These are phyloP conservation scores for Podila epicladia DNA, from an alignment of 192 early-diverging fungal species.

Conservation along the genomic window DNA sequence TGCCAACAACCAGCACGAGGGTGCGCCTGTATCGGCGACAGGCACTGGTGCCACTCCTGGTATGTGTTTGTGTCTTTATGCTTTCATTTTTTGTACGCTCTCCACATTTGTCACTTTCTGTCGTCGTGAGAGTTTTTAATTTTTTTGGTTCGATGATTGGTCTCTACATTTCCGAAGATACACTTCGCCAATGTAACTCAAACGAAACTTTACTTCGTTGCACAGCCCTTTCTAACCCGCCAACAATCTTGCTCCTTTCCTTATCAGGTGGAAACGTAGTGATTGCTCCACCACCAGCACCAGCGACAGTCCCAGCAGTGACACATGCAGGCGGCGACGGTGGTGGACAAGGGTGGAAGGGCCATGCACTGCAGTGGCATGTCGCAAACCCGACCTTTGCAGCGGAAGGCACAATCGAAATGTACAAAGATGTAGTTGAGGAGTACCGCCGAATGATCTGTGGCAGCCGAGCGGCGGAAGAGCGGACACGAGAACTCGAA, in stretches of 20 bases:
- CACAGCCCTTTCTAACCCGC: background rate
- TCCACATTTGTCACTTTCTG: too few species aligned
- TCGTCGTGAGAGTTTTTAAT: background rate
- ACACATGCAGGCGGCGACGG: slow-evolving; percentile 31
- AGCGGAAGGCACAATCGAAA: slow-evolving; percentile 44
- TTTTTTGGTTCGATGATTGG: background rate
- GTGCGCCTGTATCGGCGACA: background rate
- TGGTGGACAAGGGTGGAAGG: slow-evolving; percentile 49
- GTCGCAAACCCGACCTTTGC: slow-evolving; percentile 52
- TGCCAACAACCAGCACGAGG: background rate
- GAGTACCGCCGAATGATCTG: slow-evolving; percentile 42
- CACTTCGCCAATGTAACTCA: background rate
- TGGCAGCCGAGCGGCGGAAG: slow-evolving; percentile 24
- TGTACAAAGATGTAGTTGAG: slow-evolving; percentile 42
- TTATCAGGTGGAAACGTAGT: slow-evolving; percentile 19
- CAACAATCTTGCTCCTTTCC: background rate
- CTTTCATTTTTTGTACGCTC: too few species aligned
- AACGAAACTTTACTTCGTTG: background rate
- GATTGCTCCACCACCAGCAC: slow-evolving; percentile 31
- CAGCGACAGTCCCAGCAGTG: slow-evolving; percentile 11
- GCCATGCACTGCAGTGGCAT: slow-evolving; percentile 45
- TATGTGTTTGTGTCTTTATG: background rate
- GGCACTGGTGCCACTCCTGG: slow-evolving; percentile 28
- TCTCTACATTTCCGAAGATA: background rate
- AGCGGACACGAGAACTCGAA: slow-evolving; percentile 30